Evolutionary conservation across 2,329 filamentous ascomycete genomes (phyloP).

Genomic region (Rhexocercosporidium sp.): DNA sequence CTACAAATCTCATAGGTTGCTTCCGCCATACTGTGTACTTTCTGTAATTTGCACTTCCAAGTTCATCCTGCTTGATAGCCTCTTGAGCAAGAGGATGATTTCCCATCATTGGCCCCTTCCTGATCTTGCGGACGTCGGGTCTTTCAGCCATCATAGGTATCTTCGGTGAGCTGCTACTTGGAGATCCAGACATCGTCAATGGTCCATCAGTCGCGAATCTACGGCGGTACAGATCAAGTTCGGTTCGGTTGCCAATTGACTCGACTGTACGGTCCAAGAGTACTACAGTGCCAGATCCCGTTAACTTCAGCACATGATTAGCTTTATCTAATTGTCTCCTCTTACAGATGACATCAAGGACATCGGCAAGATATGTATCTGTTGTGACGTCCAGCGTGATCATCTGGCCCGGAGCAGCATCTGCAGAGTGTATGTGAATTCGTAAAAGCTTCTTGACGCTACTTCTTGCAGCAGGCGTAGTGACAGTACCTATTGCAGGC

Average conservation of each 20-base stretch:
- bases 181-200: slow-evolving; percentile 70
- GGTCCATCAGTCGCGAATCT: slow-evolving; percentile 78
- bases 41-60: slow-evolving; percentile 66
- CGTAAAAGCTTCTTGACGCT: slow-evolving; percentile 73
- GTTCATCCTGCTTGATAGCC: slow-evolving; percentile 62
- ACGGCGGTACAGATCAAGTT: slow-evolving; percentile 76
- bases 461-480: slow-evolving; percentile 45
- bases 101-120: slow-evolving; percentile 62
- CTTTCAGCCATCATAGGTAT: slow-evolving; percentile 53
- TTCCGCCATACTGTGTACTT: slow-evolving; percentile 83
- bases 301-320: slow-evolving; percentile 78
- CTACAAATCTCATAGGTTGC: slow-evolving; percentile 81
- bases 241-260: slow-evolving; percentile 74
- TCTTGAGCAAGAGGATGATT: slow-evolving; percentile 72
- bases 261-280: slow-evolving; percentile 79
- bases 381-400: slow-evolving; percentile 78
- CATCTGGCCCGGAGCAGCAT: slow-evolving; percentile 74
- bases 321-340: slow-evolving; percentile 81
- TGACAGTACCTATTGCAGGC: slow-evolving; percentile 49
- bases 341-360: slow-evolving; percentile 78
- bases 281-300: slow-evolving; percentile 75
- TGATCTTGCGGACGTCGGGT: slow-evolving; percentile 50
- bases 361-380: slow-evolving; percentile 82
- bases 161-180: slow-evolving; percentile 70
- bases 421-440: slow-evolving; percentile 73